Evolutionary conservation across 2,329 filamentous ascomycete genomes (phyloP).

Genomic region (Cladosporium austrohemisphaericum): DNA sequence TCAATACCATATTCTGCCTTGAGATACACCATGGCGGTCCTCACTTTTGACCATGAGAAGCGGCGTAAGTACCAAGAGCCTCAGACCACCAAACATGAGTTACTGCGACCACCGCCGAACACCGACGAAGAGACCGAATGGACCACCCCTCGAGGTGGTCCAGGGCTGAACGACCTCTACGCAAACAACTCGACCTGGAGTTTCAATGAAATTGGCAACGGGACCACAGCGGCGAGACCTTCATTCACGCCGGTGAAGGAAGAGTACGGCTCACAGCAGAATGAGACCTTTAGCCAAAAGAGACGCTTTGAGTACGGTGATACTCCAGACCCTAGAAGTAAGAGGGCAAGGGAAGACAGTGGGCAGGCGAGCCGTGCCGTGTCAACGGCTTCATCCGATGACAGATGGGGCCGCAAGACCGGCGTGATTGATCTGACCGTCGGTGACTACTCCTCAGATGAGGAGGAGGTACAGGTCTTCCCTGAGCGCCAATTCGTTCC

Average conservation of each 20-base stretch:
- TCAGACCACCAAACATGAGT: slow-evolving; percentile 2
- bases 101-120: neutral
- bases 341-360: neutral
- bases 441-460: neutral
- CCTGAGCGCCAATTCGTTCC: slow-evolving; percentile 9
- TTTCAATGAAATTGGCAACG: neutral
- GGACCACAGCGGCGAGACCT: neutral
- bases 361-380: neutral
- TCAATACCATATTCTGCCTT: neutral
- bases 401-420: neutral
- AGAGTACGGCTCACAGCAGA: neutral
- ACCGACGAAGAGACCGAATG: neutral
- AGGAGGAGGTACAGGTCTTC: neutral
- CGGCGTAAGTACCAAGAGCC: slow-evolving; percentile 1
- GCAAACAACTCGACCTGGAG: neutral
- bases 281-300: too few relatives aligned
- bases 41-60: neutral
- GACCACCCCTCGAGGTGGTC: neutral
- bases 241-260: neutral
- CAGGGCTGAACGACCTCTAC: neutral
- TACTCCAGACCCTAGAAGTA: neutral
- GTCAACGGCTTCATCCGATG: neutral
- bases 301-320: neutral
- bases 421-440: slow-evolving; percentile 5
- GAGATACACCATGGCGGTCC: neutral